phyloP scores from a whole-genome alignment of 495 filamentous ascomycete genomes.

The Hyaloscypha bicolor region DNA sequence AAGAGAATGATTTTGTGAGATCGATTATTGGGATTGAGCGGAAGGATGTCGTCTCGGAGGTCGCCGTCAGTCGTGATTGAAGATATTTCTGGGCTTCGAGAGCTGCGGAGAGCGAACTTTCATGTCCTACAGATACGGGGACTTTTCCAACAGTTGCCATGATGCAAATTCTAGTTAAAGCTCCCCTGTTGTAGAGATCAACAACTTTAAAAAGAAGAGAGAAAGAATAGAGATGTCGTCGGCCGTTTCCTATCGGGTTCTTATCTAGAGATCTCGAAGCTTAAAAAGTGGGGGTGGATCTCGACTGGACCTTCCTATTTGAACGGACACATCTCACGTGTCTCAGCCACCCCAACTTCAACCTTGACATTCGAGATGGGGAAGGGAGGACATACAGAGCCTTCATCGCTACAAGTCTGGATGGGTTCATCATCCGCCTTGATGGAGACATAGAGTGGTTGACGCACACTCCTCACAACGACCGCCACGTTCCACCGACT shows the following conservation, averaged over 20 bases:
- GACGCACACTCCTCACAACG: neutral
- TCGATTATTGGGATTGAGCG: conserved; percentile 47
- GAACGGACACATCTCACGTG: neutral
- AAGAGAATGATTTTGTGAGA: conserved; percentile 42
- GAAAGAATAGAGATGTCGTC: neutral
- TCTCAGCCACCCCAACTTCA: neutral
- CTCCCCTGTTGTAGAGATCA: neutral
- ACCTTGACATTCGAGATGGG: neutral
- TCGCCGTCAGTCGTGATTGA: conserved; percentile 18
- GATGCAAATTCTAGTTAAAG: neutral
- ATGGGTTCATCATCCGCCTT: neutral
- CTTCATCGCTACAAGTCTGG: neutral
- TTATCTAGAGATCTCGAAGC: neutral
- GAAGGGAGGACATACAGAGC: neutral
- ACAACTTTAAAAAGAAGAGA: neutral
- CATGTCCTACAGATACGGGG: neutral
- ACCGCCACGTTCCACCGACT: neutral
- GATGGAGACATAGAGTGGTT: neutral
- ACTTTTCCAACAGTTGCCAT: conserved; percentile 10
- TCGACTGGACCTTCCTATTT: conserved; percentile 6
- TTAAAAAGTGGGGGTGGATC: neutral
- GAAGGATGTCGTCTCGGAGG: conserved; percentile 20
- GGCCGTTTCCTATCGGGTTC: neutral
- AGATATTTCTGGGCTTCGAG: conserved; percentile 32
- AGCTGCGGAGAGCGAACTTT: conserved; percentile 21